phyloP scores from a whole-genome alignment of 1,284 basidiomycete species.

The Chalciporus piperatoides region DNA sequence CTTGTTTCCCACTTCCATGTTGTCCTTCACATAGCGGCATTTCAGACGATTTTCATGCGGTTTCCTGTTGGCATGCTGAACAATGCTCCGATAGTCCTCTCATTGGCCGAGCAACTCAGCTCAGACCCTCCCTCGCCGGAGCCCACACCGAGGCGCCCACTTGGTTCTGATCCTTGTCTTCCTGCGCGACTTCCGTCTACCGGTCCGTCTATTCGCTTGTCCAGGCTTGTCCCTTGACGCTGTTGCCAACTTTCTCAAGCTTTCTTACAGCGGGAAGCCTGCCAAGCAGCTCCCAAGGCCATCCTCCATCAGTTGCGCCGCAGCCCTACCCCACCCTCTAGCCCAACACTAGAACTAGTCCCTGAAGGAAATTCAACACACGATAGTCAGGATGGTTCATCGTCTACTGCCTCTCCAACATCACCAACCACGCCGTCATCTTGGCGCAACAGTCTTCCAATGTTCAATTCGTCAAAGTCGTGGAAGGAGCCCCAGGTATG shows the following conservation, averaged over 20 bases:
- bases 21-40: not conserved
- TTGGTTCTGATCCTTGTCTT: constrained; percentile 54
- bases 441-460: constrained; percentile 21
- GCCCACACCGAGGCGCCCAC: constrained; percentile 32
- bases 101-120: constrained; percentile 36
- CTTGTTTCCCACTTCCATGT: constrained; percentile 18
- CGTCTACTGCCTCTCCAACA: constrained; percentile 29
- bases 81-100: constrained; percentile 47
- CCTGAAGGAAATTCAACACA: constrained; percentile 13
- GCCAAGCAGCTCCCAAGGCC: constrained; percentile 49
- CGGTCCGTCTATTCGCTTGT: constrained; percentile 39
- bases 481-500: constrained; percentile 65
- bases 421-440: constrained; percentile 31
- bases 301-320: constrained; percentile 45
- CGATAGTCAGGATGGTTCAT: constrained; percentile 28
- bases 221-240: constrained; percentile 5
- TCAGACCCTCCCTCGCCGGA: constrained; percentile 15
- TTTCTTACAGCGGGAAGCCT: constrained; percentile 67
- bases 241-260: constrained; percentile 40
- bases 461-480: constrained; percentile 16
- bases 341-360: constrained; percentile 16
- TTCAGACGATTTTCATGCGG: not conserved
- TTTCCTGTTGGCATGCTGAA: constrained; percentile 44
- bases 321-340: constrained; percentile 37
- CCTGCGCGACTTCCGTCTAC: constrained; percentile 63